Conservation (phyloP, 1,284 basidiomycete species). For the Paramarasmius palmivorus region DNA sequence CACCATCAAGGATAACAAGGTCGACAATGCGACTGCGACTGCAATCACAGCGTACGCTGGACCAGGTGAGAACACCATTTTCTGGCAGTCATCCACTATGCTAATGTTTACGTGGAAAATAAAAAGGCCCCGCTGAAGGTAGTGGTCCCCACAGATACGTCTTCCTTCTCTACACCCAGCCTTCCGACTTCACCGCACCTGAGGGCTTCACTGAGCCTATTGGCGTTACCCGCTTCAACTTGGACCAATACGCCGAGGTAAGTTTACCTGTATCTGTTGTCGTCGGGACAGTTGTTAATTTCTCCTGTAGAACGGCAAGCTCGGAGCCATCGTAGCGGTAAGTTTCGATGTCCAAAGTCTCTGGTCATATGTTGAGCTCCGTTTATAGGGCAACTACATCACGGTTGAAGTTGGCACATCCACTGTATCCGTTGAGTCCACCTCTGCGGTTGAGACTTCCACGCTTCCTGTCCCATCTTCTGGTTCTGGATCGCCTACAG, state of each 20-base stretch:
- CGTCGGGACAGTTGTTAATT: conserved; percentile 8
- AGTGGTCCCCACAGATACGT: conserved; percentile 78
- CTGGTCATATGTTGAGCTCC: conserved; percentile 29
- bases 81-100: too few species aligned
- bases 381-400: conserved; percentile 66
- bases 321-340: conserved; percentile 63
- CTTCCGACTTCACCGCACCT: conserved; percentile 61
- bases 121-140: conserved; percentile 65
- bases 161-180: conserved; percentile 65
- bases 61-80: too few species aligned
- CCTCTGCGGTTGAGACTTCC: conserved; percentile 62
- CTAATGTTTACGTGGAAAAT: too few species aligned
- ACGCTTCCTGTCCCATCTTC: conserved; percentile 42
- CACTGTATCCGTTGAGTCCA: conserved; percentile 52
- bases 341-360: conserved; percentile 17
- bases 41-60: conserved; percentile 72
- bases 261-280: conserved; percentile 10
- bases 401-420: conserved; percentile 70
- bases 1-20: conserved; percentile 42
- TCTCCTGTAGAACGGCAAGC: conserved; percentile 42
- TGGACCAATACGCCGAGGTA: conserved; percentile 53
- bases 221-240: conserved; percentile 52
- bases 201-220: conserved; percentile 49
- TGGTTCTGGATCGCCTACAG: conserved; percentile 21
- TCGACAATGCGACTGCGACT: conserved; percentile 52